Percentiles rank a stretch among this genome's conserved stretches.
Conservation (phyloP, 2,329 filamentous ascomycete species). For the Fusarium sp. region DNA sequence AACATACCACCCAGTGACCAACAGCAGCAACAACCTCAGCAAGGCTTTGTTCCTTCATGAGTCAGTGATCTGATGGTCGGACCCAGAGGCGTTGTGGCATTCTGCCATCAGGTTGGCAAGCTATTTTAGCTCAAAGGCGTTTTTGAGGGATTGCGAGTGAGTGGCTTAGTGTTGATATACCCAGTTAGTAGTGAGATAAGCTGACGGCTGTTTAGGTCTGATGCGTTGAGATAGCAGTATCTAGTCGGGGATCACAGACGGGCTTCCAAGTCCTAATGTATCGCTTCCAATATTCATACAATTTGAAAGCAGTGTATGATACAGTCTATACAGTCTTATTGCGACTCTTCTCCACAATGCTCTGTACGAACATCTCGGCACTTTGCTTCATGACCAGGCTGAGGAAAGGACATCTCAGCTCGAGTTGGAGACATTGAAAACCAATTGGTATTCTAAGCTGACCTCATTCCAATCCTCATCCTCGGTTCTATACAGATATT, state of each 20-base stretch:
- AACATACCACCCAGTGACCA: slow-evolving; percentile 43
- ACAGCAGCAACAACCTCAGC: slow-evolving; percentile 4
- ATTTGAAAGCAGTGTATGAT: neutral
- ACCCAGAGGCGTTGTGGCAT: neutral
- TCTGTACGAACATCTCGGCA: neutral
- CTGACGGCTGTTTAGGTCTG: slow-evolving; percentile 18
- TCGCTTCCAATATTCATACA: neutral
- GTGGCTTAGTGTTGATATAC: slow-evolving; percentile 14
- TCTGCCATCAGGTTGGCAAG: neutral
- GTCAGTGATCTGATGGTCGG: neutral
- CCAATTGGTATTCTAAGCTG: slow-evolving; percentile 17
- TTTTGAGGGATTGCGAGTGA: neutral
- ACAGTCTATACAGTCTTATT: neutral
- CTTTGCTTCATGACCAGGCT: neutral
- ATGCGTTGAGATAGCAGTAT: neutral
- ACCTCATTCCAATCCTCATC: neutral
- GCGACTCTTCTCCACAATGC: neutral
- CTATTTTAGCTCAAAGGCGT: neutral
- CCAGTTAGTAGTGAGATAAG: slow-evolving; percentile 11
- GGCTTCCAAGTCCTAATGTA: neutral
- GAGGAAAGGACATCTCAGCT: neutral
- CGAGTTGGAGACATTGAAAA: neutral
- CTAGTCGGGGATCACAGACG: neutral
- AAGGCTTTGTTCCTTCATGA: slow-evolving; percentile 26
- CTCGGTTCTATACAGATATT: neutral